Base-by-base conservation (phyloP, 257 asterid species). In the Cinchona pubescens region DNA sequence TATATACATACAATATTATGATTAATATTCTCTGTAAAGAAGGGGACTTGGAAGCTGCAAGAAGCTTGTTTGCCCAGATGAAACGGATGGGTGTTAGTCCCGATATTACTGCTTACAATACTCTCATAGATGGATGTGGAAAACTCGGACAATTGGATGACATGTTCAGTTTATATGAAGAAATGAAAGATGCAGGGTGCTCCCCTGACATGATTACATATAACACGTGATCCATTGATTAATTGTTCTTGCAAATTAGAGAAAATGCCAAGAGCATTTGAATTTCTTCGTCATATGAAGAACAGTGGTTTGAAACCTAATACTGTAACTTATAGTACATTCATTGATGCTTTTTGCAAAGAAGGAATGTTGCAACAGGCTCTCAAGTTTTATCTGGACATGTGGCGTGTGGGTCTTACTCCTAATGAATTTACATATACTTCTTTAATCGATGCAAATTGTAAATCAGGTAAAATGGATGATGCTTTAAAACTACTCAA, bases 301-400 rank as follows among this genome's bases (percentile, higher is more conserved):
- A 91, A 85, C 76, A 79, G 84, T 60, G 76, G 79, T 76, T 75
- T 94, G 63, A 86, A 84, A 79, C 95, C 96, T 75, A 88, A 92
- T 80, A 91, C 86, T 69, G 94, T 94, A 77, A 94, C 98, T 73
- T 94, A 94, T 78, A 92, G 96, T 89, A 92, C 91, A 69, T 86
- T 92, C 76, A 51, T 94, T 69, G 98, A 94, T 87, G 96, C 94
- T 79, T 92, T 90, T 75, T 89, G 97, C 84, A 94, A 94, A 85
- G 93, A 92, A 86, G 94, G 94, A 58, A 86, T 94, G 97, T 49
- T 90, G 83, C 86, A 70, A 73, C 90, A 91, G 74, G 96, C 97
- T 48, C 83, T 94, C 56, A 94, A 94, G 81, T 87, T 92, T 80
- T 94, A 89, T 65, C 72, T 92, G 38, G 97, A 92, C 82, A 92